Percentiles rank a stretch among this genome's conserved stretches.
These are phyloP conservation scores for Filobasidium uniguttulatum DNA, from an alignment of 1,284 basidiomycete species.

Conservation along the genomic window DNA sequence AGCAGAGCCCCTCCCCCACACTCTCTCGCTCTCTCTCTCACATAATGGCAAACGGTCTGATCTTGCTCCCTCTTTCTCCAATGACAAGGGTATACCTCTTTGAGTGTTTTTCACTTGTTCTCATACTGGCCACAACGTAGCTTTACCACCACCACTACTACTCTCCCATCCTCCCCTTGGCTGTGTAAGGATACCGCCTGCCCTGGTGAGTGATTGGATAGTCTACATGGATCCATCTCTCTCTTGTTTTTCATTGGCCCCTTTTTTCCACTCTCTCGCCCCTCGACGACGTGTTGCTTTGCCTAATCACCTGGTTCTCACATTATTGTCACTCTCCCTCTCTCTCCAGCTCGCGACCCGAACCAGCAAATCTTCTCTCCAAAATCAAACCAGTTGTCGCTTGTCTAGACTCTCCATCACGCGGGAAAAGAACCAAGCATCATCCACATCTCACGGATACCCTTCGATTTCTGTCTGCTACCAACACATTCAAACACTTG, in stretches of 20 bases:
- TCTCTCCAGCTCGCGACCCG: slow-evolving; percentile 81
- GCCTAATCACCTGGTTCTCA: background rate
- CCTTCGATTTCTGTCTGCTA: slow-evolving; percentile 6
- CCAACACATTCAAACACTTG: slow-evolving; percentile 1
- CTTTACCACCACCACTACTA: slow-evolving; percentile 3
- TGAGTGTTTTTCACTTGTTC: too few relatives aligned
- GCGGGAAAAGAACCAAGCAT: slow-evolving; percentile 38
- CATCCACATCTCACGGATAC: slow-evolving; percentile 1
- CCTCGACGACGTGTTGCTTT: background rate
- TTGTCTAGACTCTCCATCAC: slow-evolving; percentile 38
- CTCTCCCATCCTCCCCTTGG: slow-evolving; percentile 7
- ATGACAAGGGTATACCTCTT: too few relatives aligned
- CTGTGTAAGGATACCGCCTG: slow-evolving; percentile 15
- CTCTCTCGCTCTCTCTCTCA: too few relatives aligned
- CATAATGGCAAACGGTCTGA: too few relatives aligned
- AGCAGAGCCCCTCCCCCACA: too few relatives aligned
- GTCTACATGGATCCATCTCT: background rate
- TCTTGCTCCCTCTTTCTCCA: too few relatives aligned
- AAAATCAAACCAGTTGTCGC: slow-evolving; percentile 28
- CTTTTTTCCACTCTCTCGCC: background rate
- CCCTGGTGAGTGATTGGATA: slow-evolving; percentile 2
- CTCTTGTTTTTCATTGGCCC: background rate
- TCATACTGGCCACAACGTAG: background rate
- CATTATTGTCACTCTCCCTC: background rate
- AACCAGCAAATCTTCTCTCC: slow-evolving; percentile 58